Evolutionary conservation across 768 basidiomycete species (phyloP), one percentile per base, ranked within the genome.

Genomic region (Coprinopsis sp.): DNA sequence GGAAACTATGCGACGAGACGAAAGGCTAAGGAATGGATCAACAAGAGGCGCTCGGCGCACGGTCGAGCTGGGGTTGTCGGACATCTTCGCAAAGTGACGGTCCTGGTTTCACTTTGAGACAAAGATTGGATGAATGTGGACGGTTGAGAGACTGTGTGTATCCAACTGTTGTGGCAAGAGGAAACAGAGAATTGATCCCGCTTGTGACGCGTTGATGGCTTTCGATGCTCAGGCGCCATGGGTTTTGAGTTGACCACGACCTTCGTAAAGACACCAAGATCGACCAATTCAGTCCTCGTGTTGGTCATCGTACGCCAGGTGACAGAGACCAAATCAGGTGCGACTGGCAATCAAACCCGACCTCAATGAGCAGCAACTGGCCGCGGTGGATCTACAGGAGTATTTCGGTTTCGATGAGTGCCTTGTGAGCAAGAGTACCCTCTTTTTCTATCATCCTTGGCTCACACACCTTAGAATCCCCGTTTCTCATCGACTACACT

Each of bases 231-330:
- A 66, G 41, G 54, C 74, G 30, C 84, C 1, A 68, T 67, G 37
- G 70, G 72, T 13, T 88, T 84, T 58, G 79, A 87, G 62, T 73
- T 90, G 56, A 76, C 87, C 62, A 93, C 92, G 65, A 88, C 87
- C 38, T 83, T 94, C 55, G 84, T 95, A 46, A 94, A 94, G 67
- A 91, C 92, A 2, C 86, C 92, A 16, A 96, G 95, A 64, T 77
- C 80, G 0, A 89, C 87, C 6, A 79, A 77, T 24, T 82, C 91
- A 1, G 76, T 91, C 43, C 93, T 91, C 6, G 82, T 97, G 47
- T 75, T 97, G 53, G 84, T 94, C 49, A 77, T 97, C 63, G 89
- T 89, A 7, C 74, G 81, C 57, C 91, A 95, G 58, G 73, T 77
- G 22, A 89, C 89, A n/a, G 87, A 93, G 58, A 87, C 86, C 6